Conservation (phyloP, 2,329 filamentous ascomycete genomes). For the Orbilia oligospora region DNA sequence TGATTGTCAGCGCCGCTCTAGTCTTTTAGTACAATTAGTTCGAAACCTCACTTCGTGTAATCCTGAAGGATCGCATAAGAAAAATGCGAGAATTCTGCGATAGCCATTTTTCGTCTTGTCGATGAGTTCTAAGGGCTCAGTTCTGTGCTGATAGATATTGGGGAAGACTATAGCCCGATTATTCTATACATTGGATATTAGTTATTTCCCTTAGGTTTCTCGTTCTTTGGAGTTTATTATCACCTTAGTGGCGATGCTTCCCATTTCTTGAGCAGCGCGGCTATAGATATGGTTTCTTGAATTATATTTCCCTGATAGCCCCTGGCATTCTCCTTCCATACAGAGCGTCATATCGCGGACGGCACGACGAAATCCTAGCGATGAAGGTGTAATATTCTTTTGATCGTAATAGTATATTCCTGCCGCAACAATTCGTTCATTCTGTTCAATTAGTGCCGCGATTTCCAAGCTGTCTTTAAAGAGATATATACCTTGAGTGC, state of each 20-base stretch:
- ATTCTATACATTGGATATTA: slow-evolving; percentile 59
- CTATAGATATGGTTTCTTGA: neutral
- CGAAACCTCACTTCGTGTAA: neutral
- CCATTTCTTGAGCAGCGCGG: slow-evolving; percentile 22
- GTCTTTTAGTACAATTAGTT: neutral
- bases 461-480: neutral
- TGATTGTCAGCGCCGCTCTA: neutral
- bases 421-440: slow-evolving; percentile 36
- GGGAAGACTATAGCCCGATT: slow-evolving; percentile 73
- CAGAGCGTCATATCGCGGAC: slow-evolving; percentile 3
- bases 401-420: slow-evolving; percentile 41
- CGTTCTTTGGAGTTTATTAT: neutral
- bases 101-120: slow-evolving; percentile 72
- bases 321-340: slow-evolving; percentile 6
- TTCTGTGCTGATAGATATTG: slow-evolving; percentile 71
- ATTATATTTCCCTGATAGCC: neutral
- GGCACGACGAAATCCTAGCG: slow-evolving; percentile 10
- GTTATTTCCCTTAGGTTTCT: neutral
- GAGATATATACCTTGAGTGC: slow-evolving; percentile 15
- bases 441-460: slow-evolving; percentile 1
- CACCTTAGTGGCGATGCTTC: slow-evolving; percentile 24
- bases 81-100: slow-evolving; percentile 73
- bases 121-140: slow-evolving; percentile 70
- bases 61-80: slow-evolving; percentile 72
- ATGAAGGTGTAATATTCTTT: slow-evolving; percentile 13